These are phyloP conservation scores for Malus hybrid DNA, from an alignment of 331 rosid species.

Conservation along the genomic window DNA sequence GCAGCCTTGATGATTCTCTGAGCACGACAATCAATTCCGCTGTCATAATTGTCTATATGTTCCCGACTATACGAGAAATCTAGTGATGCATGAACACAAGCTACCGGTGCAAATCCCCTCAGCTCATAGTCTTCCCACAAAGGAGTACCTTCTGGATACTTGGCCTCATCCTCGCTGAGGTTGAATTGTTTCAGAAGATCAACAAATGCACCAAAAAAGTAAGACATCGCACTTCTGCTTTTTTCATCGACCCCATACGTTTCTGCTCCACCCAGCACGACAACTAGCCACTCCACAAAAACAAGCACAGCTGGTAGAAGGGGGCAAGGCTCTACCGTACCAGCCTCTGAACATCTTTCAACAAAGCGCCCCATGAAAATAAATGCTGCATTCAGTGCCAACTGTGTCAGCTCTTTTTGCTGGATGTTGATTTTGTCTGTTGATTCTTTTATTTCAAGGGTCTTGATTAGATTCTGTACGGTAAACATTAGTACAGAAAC, in stretches of 20 bases:
- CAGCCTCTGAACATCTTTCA: constrained; percentile 56
- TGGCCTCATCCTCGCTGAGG: constrained; percentile 19
- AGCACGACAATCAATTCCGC: constrained; percentile 44
- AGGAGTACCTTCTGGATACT: constrained; percentile 33
- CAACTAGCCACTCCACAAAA: constrained; percentile 72
- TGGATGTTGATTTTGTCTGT: constrained; percentile 31
- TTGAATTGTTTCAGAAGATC: constrained; percentile 39
- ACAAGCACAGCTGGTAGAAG: constrained; percentile 73
- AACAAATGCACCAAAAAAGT: constrained; percentile 49
- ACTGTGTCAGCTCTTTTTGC: constrained; percentile 30
- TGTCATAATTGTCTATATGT: constrained; percentile 39
- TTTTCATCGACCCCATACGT: constrained; percentile 39
- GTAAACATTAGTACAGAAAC: constrained; percentile 61
- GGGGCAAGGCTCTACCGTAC: constrained; percentile 41
- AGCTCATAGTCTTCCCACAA: constrained; percentile 96
- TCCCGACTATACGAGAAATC: constrained; percentile 59
- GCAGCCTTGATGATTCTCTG: constrained; percentile 60
- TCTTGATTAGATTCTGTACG: constrained; percentile 37
- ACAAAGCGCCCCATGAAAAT: constrained; percentile 67
- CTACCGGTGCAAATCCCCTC: constrained; percentile 70
- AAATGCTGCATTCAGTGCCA: constrained; percentile 56
- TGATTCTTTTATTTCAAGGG: constrained; percentile 22
- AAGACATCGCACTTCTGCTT: constrained; percentile 46
- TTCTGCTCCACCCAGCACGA: constrained; percentile 31
- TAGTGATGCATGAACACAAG: constrained; percentile 40